phyloP scores from a whole-genome alignment of 495 filamentous ascomycete species.

The Aspergillus sclerotiicarbonarius region DNA sequence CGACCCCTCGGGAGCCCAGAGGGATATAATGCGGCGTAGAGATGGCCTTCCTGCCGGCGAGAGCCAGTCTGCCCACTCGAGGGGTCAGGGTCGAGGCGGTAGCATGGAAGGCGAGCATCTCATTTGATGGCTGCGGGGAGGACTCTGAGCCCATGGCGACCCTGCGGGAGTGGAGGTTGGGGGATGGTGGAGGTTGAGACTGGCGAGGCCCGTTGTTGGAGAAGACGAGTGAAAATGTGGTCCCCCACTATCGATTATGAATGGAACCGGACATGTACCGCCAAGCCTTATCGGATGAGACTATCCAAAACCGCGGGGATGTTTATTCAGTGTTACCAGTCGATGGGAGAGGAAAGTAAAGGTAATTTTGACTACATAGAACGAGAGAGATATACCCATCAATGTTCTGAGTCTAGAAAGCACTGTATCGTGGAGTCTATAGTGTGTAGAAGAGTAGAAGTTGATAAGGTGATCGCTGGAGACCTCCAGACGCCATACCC shows the following conservation, averaged over 20 bases:
- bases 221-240: constrained; percentile 11
- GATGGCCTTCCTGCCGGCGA: constrained; percentile 58
- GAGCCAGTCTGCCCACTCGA: constrained; percentile 61
- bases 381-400: too few species aligned
- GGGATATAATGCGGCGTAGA: constrained; percentile 81
- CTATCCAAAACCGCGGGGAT: not conserved
- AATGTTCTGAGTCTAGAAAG: too few species aligned
- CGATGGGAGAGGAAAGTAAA: too few species aligned
- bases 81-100: constrained; percentile 33
- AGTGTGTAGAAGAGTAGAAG: too few species aligned
- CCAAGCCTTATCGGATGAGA: not conserved
- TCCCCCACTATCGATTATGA: constrained; percentile 4
- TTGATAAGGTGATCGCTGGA: too few species aligned
- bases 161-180: constrained; percentile 3
- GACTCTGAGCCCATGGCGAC: constrained; percentile 31
- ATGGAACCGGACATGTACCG: not conserved
- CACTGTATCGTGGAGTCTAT: too few species aligned
- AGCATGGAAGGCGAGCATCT: constrained; percentile 36
- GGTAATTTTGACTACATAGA: too few species aligned
- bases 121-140: constrained; percentile 10
- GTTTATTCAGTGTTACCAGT: too few species aligned
- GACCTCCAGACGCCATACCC: too few species aligned
- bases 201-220: constrained; percentile 2
- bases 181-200: constrained; percentile 19
- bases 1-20: constrained; percentile 72